Evolutionary conservation across 1,139 yeast species (phyloP), one percentile per base, ranked within the genome.

Genomic region (Trichomonascaceae sp.): DNA sequence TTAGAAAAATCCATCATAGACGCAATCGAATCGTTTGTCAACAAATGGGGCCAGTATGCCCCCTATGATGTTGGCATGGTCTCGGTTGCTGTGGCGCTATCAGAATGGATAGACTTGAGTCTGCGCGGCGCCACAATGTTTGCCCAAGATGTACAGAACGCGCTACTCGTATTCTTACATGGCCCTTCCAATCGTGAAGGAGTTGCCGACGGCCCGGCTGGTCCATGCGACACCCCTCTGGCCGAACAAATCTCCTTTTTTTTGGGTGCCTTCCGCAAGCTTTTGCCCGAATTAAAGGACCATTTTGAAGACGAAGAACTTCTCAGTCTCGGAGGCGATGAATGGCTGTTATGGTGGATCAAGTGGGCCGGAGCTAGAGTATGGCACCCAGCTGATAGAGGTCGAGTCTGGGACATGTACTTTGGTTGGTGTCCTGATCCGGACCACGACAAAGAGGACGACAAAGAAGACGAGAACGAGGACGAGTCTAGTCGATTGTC

Each of bases 331-430:
- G 60, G 71, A 32, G 87, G 82, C 46, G 92, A 81, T 46, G 92
- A 80, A 50, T 87, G 96, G 96, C 62, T 85, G 26, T 67, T 82
- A 26, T 87, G 95, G 93, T 87, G 96, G 96, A 63, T 85, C 43
- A 82, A 85, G 51, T 85, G 82, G 67, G 72, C 82, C 50, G 96
- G 96, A n/a, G 71, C 92, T 9, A 80, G 81, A 55, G 87, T 79
- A 5, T 76, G 93, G 73, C 77, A 87, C 34, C 68, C 77, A 41
- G 67, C 68, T 42, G 95, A 84, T 55, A 60, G 95, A 36, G 95
- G 92, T 3, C 65, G 95, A 41, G 66, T 84, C 13, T 87, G 96
- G 96, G 97, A 87, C 59, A 60, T 75, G 46, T 57, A 85, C 37
- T 56, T 87, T 26, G 94, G 95, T 2, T 84, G 89, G 76, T 68